phyloP scores from a whole-genome alignment of 2,329 filamentous ascomycete species.

The Cercospora citrullina region DNA sequence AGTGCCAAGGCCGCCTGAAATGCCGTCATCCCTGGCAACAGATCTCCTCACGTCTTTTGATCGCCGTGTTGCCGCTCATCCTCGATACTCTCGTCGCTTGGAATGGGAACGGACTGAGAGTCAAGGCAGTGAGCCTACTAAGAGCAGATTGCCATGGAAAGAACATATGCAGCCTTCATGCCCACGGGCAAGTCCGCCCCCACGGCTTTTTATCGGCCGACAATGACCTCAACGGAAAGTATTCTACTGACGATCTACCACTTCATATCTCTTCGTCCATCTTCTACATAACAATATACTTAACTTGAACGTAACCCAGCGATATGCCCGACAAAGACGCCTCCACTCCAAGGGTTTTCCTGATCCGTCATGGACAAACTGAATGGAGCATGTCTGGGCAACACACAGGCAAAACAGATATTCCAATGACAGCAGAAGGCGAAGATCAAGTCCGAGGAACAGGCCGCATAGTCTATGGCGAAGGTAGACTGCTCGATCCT shows the following conservation, averaged over 20 bases:
- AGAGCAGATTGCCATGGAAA: background rate
- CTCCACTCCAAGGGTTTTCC: conserved; percentile 70
- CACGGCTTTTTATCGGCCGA: conserved; percentile 7
- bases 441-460: conserved; percentile 60
- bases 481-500: conserved; percentile 55
- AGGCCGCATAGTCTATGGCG: conserved; percentile 50
- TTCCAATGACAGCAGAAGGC: conserved; percentile 78
- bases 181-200: conserved; percentile 9
- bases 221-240: conserved; percentile 8
- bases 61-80: background rate
- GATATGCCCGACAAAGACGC: conserved; percentile 42
- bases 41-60: background rate
- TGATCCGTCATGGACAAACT: conserved; percentile 88
- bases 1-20: background rate
- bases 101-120: background rate
- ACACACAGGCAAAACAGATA: conserved; percentile 83
- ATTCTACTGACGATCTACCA: background rate
- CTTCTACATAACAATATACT: background rate
- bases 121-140: background rate
- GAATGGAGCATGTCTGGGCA: conserved; percentile 84
- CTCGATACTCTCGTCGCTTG: background rate
- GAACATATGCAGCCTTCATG: background rate
- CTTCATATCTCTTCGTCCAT: background rate
- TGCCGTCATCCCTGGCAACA: conserved; percentile 1
- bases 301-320: background rate